Evolutionary conservation across 2,329 filamentous ascomycete genomes (phyloP).

Genomic region (Fusarium humuli): DNA sequence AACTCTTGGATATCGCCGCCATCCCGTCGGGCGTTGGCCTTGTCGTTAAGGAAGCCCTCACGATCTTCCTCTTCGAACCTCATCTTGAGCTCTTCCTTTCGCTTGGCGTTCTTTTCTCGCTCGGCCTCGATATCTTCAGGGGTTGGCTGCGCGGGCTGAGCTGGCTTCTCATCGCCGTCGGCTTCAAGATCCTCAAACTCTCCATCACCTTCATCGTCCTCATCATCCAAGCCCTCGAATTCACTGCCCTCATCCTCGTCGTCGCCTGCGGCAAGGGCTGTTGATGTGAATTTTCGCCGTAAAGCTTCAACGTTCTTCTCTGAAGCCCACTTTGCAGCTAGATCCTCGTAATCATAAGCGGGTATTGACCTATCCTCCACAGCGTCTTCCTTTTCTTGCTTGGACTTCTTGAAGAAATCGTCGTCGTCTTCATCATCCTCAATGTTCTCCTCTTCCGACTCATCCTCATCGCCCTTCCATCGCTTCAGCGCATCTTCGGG

Average conservation of each 20-base stretch:
- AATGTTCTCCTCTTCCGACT: slow-evolving; percentile 68
- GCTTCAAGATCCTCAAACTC: slow-evolving; percentile 70
- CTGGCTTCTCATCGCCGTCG: slow-evolving; percentile 71
- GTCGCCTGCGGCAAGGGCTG: slow-evolving; percentile 61
- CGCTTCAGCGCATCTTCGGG: slow-evolving; percentile 79
- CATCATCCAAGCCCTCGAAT: slow-evolving; percentile 68
- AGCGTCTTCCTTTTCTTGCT: slow-evolving; percentile 74
- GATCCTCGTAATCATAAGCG: slow-evolving; percentile 79
- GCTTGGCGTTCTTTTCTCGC: slow-evolving; percentile 87
- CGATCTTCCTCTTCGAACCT: slow-evolving; percentile 97
- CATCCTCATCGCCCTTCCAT: slow-evolving; percentile 78
- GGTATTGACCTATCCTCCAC: slow-evolving; percentile 86
- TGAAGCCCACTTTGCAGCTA: slow-evolving; percentile 88
- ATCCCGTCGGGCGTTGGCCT: slow-evolving; percentile 78
- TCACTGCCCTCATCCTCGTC: slow-evolving; percentile 57
- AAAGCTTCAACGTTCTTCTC: slow-evolving; percentile 81
- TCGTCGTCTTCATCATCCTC: slow-evolving; percentile 69
- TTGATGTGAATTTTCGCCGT: slow-evolving; percentile 79
- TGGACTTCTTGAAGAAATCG: slow-evolving; percentile 73
- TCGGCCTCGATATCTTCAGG: slow-evolving; percentile 80
- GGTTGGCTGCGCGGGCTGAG: slow-evolving; percentile 51
- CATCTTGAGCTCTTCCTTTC: slow-evolving; percentile 93
- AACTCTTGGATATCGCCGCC: slow-evolving; percentile 80
- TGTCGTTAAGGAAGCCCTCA: slow-evolving; percentile 95
- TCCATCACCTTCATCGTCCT: slow-evolving; percentile 64